Percentiles rank a stretch among this genome's conserved stretches.
Evolutionary conservation across 306 rosid genomes (phyloP).

Genomic region (Inga leiocalycina): DNA sequence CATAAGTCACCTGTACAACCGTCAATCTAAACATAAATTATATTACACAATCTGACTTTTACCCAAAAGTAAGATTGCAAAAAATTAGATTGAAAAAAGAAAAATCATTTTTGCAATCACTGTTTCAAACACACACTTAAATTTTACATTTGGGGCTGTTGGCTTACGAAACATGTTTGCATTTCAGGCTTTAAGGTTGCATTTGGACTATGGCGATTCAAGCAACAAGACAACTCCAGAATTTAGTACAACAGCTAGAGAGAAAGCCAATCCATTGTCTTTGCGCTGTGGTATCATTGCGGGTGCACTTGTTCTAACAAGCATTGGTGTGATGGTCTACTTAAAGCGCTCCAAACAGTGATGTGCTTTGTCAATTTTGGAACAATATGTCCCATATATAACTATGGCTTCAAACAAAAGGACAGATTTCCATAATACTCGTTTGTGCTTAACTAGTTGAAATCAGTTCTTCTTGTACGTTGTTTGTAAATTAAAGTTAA

Average conservation of each 20-base stretch:
- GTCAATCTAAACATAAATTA: too few species aligned
- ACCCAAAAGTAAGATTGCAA: too few species aligned
- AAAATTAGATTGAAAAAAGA: too few species aligned
- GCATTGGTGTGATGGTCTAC: conserved; percentile 65
- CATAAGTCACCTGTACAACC: too few species aligned
- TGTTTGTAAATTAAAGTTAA: too few species aligned
- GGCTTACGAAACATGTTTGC: conserved; percentile 3
- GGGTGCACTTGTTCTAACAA: conserved; percentile 57
- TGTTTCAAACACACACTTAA: neutral
- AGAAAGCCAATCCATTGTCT: conserved; percentile 39
- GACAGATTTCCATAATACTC: too few species aligned
- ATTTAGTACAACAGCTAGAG: conserved; percentile 29
- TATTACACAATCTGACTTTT: too few species aligned
- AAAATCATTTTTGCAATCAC: too few species aligned
- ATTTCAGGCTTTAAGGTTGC: conserved; percentile 78
- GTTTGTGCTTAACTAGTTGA: too few species aligned
- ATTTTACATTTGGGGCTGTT: conserved; percentile 14
- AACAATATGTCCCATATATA: neutral
- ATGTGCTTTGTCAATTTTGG: conserved; percentile 17
- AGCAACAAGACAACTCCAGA: conserved; percentile 25
- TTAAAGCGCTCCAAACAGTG: conserved; percentile 65
- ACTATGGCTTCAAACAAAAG: neutral
- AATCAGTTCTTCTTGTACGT: too few species aligned
- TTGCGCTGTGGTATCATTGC: conserved; percentile 56
- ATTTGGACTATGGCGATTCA: conserved; percentile 65